These are phyloP conservation scores for Rhizopogon sp. DNA, from an alignment of 768 basidiomycete genomes.

Conservation along the genomic window DNA sequence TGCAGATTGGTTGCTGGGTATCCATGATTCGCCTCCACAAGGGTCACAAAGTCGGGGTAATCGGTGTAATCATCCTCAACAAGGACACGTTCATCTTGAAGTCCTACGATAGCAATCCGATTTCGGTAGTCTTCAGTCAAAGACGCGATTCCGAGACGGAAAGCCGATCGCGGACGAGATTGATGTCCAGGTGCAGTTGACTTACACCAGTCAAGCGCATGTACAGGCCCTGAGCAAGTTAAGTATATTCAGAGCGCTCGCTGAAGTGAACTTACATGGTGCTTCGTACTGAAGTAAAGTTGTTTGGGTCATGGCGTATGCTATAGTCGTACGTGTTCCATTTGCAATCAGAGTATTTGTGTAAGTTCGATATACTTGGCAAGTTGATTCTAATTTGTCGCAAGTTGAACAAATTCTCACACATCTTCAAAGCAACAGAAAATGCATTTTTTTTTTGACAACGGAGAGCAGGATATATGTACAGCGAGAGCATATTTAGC, in stretches of 20 bases:
- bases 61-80: slow-evolving; percentile 80
- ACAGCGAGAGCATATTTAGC: slow-evolving; percentile 22
- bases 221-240: slow-evolving; percentile 66
- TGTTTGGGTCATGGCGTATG: slow-evolving; percentile 55
- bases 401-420: neutral
- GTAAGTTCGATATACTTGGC: neutral
- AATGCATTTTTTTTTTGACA: slow-evolving; percentile 17
- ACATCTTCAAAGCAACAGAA: slow-evolving; percentile 7
- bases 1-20: slow-evolving; percentile 92
- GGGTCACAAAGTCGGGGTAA: slow-evolving; percentile 81
- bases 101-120: slow-evolving; percentile 71
- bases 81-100: slow-evolving; percentile 83
- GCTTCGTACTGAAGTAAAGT: slow-evolving; percentile 80
- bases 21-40: slow-evolving; percentile 80
- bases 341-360: slow-evolving; percentile 15
- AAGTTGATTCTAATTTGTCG: neutral
- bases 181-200: slow-evolving; percentile 70
- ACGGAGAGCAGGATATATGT: slow-evolving; percentile 22
- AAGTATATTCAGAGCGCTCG: slow-evolving; percentile 7
- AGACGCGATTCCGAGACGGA: slow-evolving; percentile 82
- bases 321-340: slow-evolving; percentile 6
- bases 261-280: slow-evolving; percentile 54
- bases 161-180: slow-evolving; percentile 67
- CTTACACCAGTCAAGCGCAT: slow-evolving; percentile 87
- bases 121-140: slow-evolving; percentile 83